Evolutionary conservation across 2,329 filamentous ascomycete genomes (phyloP), one percentile per base, ranked within the genome.

Genomic region (Aspergillus sp.): DNA sequence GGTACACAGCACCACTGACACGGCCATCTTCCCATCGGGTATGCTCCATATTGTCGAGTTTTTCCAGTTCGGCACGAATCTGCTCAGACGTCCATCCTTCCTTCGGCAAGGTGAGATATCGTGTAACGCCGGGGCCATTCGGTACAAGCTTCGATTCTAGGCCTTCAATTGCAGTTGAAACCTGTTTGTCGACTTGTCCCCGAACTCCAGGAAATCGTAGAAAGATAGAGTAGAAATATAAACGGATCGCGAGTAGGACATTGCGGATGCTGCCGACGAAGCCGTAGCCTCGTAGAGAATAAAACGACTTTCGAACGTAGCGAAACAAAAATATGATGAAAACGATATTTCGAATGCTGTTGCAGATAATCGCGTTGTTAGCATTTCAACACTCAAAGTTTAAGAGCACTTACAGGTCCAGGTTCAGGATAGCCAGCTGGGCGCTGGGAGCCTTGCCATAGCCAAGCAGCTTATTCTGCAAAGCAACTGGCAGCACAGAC

Each of bases 11-110:
- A 30, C 95, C 95, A 42, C 90, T 96, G 54, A 99, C 95, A 63
- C 86, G 88, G 8, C 95, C 95, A 74, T 98, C 93, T 76, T 99
- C 95, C 95, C 95, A 99, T 63, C 89, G 85, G 2, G 93, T 96
- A 76, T 98, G 95, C 68, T 97, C 89, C 89, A 99, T 90, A 48
- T 83, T 86, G 15, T 88, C 87, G 64, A 99, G 81, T 64, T 86
- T 85, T 59, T 88, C 85, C 60, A 99, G 83, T 80, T 97, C 93
- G 59, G 85, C 84, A 65, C 87, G 85, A 42, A 99, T 84, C 61
- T 87, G 85, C 17, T 97, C 92, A 42, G 88, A 82, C 24, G 84
- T 82, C 88, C 93, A 90, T 71, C 93, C 93, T 70, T 93, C 86
- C 72, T 89, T 89, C 4, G 95, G 95, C 15, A 99, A 81, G 5